phyloP scores from a whole-genome alignment of 2,329 filamentous ascomycete genomes.

The Penicillium carneum region DNA sequence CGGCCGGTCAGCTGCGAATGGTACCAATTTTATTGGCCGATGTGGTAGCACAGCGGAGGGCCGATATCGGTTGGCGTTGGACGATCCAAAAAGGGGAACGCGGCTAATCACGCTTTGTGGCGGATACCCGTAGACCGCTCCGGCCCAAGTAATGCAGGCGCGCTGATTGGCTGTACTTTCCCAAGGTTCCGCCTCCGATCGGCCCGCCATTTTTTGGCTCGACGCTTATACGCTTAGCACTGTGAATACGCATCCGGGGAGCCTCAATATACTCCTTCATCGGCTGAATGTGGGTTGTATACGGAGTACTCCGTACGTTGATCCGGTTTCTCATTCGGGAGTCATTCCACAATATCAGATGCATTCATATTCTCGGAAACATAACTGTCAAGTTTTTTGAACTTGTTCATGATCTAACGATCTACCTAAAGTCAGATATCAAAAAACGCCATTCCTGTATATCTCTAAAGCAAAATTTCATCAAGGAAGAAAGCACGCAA shows the following conservation, averaged over 20 bases:
- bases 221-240: conserved; percentile 11
- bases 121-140: conserved; percentile 24
- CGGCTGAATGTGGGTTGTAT: background rate
- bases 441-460: conserved; percentile 20
- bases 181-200: conserved; percentile 23
- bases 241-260: background rate
- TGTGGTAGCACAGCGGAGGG: conserved; percentile 6
- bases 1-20: conserved; percentile 48
- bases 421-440: conserved; percentile 4
- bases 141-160: conserved; percentile 22
- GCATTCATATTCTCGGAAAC: background rate
- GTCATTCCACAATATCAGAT: background rate
- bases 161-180: conserved; percentile 25
- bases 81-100: conserved; percentile 22
- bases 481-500: background rate
- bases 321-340: background rate
- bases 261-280: background rate
- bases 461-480: conserved; percentile 8
- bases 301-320: background rate
- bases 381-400: background rate
- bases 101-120: conserved; percentile 34
- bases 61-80: conserved; percentile 29
- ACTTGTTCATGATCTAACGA: conserved; percentile 8
- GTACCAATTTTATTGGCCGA: conserved; percentile 37
- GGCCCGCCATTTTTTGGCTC: conserved; percentile 15